These are phyloP conservation scores for Talaromyces rugulosus DNA, from an alignment of 2,329 filamentous ascomycete species.

Conservation along the genomic window DNA sequence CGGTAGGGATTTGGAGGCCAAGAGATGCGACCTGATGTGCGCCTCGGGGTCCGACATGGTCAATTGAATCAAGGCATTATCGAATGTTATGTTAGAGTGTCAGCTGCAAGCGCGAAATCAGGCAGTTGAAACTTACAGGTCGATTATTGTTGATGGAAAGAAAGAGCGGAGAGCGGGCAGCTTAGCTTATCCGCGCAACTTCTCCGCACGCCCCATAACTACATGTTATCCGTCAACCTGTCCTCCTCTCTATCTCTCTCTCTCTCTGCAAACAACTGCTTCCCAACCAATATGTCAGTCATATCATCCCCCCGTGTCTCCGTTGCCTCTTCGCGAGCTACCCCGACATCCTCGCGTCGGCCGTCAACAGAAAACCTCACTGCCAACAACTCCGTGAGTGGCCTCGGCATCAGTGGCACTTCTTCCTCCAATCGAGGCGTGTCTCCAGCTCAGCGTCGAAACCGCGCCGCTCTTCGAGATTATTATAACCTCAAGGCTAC, in stretches of 20 bases:
- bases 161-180: neutral
- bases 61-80: neutral
- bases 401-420: constrained; percentile 41
- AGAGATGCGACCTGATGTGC: constrained; percentile 51
- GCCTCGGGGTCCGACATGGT: constrained; percentile 25
- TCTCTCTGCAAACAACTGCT: neutral
- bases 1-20: constrained; percentile 47
- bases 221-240: neutral
- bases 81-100: neutral
- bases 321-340: constrained; percentile 55
- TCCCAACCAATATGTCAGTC: constrained; percentile 45
- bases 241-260: neutral
- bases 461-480: constrained; percentile 82
- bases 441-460: constrained; percentile 52
- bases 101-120: neutral
- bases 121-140: neutral
- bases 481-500: constrained; percentile 80
- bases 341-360: constrained; percentile 70
- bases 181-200: neutral
- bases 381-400: constrained; percentile 47
- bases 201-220: neutral
- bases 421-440: constrained; percentile 39
- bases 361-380: constrained; percentile 63
- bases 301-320: constrained; percentile 58
- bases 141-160: neutral